Percentiles rank a stretch among this genome's conserved stretches.
Evolutionary conservation across 2,329 filamentous ascomycete genomes (phyloP).

Genomic region (Arthrobotrys megalospora): DNA sequence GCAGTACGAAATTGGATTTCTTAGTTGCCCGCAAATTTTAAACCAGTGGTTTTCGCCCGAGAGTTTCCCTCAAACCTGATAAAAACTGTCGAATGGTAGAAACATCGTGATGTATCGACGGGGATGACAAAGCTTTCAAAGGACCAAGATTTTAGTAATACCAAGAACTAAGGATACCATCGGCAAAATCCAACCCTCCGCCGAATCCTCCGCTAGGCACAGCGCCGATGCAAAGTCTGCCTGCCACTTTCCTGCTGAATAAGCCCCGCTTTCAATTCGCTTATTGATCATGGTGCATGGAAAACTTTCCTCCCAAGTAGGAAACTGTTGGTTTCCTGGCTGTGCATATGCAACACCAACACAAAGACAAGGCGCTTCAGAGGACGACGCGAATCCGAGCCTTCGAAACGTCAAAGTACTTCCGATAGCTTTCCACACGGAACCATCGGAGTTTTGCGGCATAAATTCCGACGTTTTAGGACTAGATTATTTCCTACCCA

Average conservation of each 20-base stretch:
- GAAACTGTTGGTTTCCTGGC: background rate
- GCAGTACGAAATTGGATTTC: slow-evolving; percentile 1
- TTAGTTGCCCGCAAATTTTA: background rate
- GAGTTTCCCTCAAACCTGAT: background rate
- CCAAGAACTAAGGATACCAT: background rate
- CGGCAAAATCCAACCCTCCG: slow-evolving; percentile 1
- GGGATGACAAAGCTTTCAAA: slow-evolving; percentile 4
- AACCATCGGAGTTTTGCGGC: background rate
- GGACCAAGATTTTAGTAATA: background rate
- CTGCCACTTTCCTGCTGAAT: slow-evolving; percentile 14
- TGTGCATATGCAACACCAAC: slow-evolving; percentile 42
- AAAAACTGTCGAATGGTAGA: background rate
- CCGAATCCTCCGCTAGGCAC: background rate
- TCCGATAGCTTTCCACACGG: background rate
- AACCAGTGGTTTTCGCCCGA: slow-evolving; percentile 10
- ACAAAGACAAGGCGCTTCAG: background rate
- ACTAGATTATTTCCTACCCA: background rate
- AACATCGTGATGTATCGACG: background rate
- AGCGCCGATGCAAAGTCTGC: background rate
- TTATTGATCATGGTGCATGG: slow-evolving; percentile 39
- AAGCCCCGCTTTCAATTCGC: slow-evolving; percentile 16
- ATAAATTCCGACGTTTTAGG: slow-evolving; percentile 7
- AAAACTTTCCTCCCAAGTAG: slow-evolving; percentile 5
- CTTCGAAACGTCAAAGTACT: background rate
- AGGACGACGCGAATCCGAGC: background rate